Percentiles rank a stretch among this genome's conserved stretches.
These are phyloP conservation scores for Fraxinus dipetala DNA, from an alignment of 305 asterid genomes.

Conservation along the genomic window DNA sequence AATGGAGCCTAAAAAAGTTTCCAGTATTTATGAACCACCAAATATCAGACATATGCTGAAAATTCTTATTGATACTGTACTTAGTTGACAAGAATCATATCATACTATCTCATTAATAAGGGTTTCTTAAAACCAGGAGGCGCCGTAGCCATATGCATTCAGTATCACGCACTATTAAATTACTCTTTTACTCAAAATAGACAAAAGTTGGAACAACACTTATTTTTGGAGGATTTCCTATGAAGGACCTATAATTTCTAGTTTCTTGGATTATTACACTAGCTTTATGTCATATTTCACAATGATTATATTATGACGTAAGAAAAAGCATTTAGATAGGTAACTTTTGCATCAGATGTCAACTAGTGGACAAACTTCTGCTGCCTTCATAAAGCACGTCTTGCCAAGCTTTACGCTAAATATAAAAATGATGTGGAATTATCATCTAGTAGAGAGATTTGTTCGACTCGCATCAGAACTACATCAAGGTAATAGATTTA, in stretches of 20 bases:
- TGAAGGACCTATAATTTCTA: slow-evolving; percentile 30
- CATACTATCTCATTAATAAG: neutral
- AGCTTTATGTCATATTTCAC: slow-evolving; percentile 18
- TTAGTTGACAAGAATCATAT: neutral
- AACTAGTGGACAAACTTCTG: slow-evolving; percentile 21
- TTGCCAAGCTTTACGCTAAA: neutral
- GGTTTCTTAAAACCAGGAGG: neutral
- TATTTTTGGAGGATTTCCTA: slow-evolving; percentile 19
- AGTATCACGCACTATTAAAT: neutral
- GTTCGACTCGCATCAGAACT: neutral
- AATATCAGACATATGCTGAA: neutral
- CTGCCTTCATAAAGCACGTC: slow-evolving; percentile 26
- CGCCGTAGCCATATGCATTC: neutral
- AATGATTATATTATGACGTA: neutral
- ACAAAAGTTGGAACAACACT: neutral
- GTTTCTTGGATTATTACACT: slow-evolving; percentile 30
- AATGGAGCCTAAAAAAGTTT: neutral
- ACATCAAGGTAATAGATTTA: neutral
- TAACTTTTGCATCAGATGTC: slow-evolving; percentile 13
- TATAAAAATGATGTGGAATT: slow-evolving; percentile 10
- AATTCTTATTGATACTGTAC: neutral
- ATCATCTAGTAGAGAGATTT: neutral
- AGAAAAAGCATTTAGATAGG: neutral
- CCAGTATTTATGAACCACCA: neutral
- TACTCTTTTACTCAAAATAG: neutral